Percentiles rank a stretch among this genome's conserved stretches.
phyloP scores from a whole-genome alignment of 1,284 basidiomycete species.

The Caloboletus inedulis region DNA sequence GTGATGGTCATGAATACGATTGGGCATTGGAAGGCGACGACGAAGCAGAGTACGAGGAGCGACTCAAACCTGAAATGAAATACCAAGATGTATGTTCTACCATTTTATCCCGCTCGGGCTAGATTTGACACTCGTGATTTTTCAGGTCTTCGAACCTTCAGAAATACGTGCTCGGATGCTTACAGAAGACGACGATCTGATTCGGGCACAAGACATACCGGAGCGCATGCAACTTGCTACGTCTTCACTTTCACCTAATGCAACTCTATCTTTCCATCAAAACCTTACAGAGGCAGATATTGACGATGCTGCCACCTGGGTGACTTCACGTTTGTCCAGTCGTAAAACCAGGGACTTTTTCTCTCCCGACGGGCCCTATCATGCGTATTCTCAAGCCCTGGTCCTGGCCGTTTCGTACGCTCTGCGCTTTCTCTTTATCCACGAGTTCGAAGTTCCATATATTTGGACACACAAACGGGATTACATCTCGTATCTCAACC shows the following conservation, averaged over 20 bases:
- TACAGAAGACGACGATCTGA: slow-evolving; percentile 93
- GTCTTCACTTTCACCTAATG: slow-evolving; percentile 73
- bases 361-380: slow-evolving; percentile 53
- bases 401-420: slow-evolving; percentile 79
- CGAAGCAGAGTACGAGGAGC: slow-evolving; percentile 55
- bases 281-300: slow-evolving; percentile 69
- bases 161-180: slow-evolving; percentile 91
- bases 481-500: slow-evolving; percentile 78
- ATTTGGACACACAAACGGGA: slow-evolving; percentile 94
- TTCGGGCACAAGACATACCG: slow-evolving; percentile 87
- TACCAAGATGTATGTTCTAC: slow-evolving; percentile 78
- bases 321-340: slow-evolving; percentile 81
- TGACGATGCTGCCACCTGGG: slow-evolving; percentile 85
- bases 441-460: slow-evolving; percentile 91
- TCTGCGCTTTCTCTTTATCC: slow-evolving; percentile 82
- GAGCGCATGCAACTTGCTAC: slow-evolving; percentile 95
- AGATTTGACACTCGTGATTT: slow-evolving; percentile 11
- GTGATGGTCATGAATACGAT: slow-evolving; percentile 95
- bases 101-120: slow-evolving; percentile 2
- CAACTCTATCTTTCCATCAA: slow-evolving; percentile 66
- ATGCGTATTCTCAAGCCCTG: slow-evolving; percentile 65
- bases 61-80: slow-evolving; percentile 70
- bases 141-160: slow-evolving; percentile 94
- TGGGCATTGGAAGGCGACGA: slow-evolving; percentile 88
- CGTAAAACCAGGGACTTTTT: slow-evolving; percentile 77